Conservation (phyloP, 2,329 filamentous ascomycete species). For the Cordyceps tenuipes region DNA sequence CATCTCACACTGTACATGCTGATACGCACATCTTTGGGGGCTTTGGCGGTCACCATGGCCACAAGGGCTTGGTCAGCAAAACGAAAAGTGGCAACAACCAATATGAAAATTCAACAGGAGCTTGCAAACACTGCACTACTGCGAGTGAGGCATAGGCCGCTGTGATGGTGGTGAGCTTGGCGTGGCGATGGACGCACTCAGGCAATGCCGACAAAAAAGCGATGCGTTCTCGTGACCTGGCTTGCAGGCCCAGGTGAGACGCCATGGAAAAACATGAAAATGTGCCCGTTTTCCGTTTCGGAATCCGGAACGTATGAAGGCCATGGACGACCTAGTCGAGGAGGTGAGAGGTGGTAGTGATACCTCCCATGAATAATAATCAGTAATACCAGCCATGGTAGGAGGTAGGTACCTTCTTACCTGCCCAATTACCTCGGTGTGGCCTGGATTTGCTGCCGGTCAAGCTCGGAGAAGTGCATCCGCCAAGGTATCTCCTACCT, state of each 20-base stretch:
- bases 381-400: too few relatives aligned
- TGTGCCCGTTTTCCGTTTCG: neutral
- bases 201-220: neutral
- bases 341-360: neutral
- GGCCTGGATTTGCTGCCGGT: neutral
- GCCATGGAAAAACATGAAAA: neutral
- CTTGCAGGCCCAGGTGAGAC: neutral
- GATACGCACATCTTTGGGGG: too few relatives aligned
- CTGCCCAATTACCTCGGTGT: neutral
- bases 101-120: too few relatives aligned
- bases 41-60: neutral
- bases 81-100: neutral
- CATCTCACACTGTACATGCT: neutral
- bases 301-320: neutral
- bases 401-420: neutral
- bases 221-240: constrained; percentile 5
- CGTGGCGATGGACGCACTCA: neutral
- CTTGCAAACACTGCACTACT: too few relatives aligned
- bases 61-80: neutral
- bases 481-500: neutral
- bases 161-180: neutral
- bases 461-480: neutral
- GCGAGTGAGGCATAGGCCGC: neutral
- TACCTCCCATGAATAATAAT: too few relatives aligned
- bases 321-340: neutral